Evolutionary conservation across 1,284 basidiomycete genomes (phyloP).

Genomic region (Apiotrichum montevideense): DNA sequence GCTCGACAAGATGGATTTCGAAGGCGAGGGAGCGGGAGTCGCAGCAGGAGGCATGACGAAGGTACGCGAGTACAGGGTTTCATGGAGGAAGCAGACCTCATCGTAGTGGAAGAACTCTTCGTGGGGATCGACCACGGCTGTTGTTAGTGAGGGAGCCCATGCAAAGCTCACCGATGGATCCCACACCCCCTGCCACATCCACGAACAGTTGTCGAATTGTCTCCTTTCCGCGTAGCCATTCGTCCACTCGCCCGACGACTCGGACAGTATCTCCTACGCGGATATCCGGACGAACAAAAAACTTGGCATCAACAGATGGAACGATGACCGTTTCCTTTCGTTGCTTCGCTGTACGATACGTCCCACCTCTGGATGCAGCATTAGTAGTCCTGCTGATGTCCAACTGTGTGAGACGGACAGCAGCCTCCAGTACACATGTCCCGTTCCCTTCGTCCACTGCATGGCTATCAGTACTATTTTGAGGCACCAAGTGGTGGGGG

Average conservation of each 20-base stretch:
- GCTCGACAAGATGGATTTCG: constrained; percentile 1
- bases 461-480: background rate
- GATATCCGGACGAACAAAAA: constrained; percentile 29
- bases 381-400: background rate
- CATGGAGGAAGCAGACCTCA: constrained; percentile 24
- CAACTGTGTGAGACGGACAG: constrained; percentile 19
- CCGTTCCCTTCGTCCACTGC: constrained; percentile 43
- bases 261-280: constrained; percentile 37
- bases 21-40: background rate
- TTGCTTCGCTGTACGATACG: background rate
- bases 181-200: constrained; percentile 26
- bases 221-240: constrained; percentile 26
- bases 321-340: constrained; percentile 11
- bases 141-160: background rate
- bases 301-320: too few relatives aligned
- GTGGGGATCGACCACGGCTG: constrained; percentile 37
- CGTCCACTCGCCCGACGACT: constrained; percentile 33
- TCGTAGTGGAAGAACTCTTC: constrained; percentile 24
- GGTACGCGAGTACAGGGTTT: constrained; percentile 26
- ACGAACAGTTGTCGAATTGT: constrained; percentile 34
- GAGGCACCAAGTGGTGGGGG: background rate
- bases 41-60: constrained; percentile 24
- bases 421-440: constrained; percentile 20
- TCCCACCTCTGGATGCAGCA: background rate
- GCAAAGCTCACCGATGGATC: constrained; percentile 27